Evolutionary conservation across 2,329 filamentous ascomycete species (phyloP).

Genomic region (Monosporascus sp.): DNA sequence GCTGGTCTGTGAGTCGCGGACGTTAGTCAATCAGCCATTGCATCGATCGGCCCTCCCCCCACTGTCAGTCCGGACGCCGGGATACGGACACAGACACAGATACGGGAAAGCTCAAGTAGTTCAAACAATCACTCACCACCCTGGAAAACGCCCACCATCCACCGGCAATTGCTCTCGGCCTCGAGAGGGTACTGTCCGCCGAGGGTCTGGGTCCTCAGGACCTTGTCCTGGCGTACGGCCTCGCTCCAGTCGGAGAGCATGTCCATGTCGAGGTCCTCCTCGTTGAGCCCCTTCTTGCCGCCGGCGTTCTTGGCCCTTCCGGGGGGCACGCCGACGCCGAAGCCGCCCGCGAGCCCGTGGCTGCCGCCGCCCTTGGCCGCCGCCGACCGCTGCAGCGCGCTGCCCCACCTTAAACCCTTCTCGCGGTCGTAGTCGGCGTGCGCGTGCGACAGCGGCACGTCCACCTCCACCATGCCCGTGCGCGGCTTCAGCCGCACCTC

Average conservation of each 20-base stretch:
- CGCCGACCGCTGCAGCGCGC: conserved; percentile 60
- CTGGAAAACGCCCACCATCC: conserved; percentile 90
- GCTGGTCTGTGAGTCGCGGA: conserved; percentile 51
- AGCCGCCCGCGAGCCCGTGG: conserved; percentile 67
- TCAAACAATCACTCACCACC: conserved; percentile 51
- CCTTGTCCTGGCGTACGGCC: conserved; percentile 62
- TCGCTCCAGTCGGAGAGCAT: conserved; percentile 58
- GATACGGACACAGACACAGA: too few relatives aligned
- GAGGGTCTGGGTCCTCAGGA: conserved; percentile 75
- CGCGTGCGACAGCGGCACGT: conserved; percentile 73
- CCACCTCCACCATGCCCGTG: conserved; percentile 83
- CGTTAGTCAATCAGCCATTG: conserved; percentile 10
- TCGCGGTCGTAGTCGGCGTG: conserved; percentile 70
- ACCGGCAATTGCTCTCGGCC: conserved; percentile 59
- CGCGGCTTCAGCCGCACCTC: conserved; percentile 77
- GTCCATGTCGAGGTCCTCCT: conserved; percentile 37
- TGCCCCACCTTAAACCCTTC: conserved; percentile 79
- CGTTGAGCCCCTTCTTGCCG: conserved; percentile 26
- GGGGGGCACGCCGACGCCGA: conserved; percentile 53
- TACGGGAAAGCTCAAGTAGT: too few relatives aligned
- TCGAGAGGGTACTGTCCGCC: conserved; percentile 72
- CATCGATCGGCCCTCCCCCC: too few relatives aligned
- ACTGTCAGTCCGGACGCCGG: too few relatives aligned
- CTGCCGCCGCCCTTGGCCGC: conserved; percentile 57
- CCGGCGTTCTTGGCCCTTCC: conserved; percentile 27